phyloP scores from a whole-genome alignment of 371 early-diverging fungal genomes.

The Mucor lusitanicus region DNA sequence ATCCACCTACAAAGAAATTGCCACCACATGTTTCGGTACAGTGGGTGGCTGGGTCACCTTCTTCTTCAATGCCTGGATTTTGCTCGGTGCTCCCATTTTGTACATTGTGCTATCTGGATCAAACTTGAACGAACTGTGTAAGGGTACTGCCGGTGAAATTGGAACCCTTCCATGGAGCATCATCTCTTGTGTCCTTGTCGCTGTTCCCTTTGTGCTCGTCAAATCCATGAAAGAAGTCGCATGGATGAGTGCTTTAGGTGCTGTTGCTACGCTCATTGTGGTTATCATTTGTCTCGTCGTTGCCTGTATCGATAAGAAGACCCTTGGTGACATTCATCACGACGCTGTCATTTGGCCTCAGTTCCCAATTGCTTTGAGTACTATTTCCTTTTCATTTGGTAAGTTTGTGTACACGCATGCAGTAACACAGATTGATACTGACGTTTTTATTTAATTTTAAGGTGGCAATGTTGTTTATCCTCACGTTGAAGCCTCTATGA shows the following conservation, averaged over 20 bases:
- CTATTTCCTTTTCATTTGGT: slow-evolving; percentile 79
- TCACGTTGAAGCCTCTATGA: slow-evolving; percentile 87
- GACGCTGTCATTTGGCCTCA: slow-evolving; percentile 50
- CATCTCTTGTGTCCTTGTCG: slow-evolving; percentile 55
- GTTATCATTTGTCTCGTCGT: slow-evolving; percentile 50
- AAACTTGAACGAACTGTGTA: slow-evolving; percentile 45
- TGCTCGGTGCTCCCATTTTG: slow-evolving; percentile 54
- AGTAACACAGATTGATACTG: too few species aligned
- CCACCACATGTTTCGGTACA: slow-evolving; percentile 35
- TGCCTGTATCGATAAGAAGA: slow-evolving; percentile 31
- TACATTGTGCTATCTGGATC: slow-evolving; percentile 58
- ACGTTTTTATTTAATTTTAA: too few species aligned
- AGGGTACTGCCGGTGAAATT: slow-evolving; percentile 38
- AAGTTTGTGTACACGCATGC: too few species aligned
- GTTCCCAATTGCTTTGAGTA: slow-evolving; percentile 60
- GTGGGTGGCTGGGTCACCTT: slow-evolving; percentile 44
- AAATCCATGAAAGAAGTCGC: slow-evolving; percentile 66
- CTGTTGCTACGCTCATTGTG: slow-evolving; percentile 50
- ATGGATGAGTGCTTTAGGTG: slow-evolving; percentile 62
- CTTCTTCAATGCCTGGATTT: slow-evolving; percentile 62
- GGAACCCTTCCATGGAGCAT: slow-evolving; percentile 60
- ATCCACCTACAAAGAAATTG: slow-evolving; percentile 39
- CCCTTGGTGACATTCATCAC: slow-evolving; percentile 27
- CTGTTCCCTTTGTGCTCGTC: slow-evolving; percentile 58
- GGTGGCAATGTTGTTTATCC: slow-evolving; percentile 79